Evolutionary conservation across 495 filamentous ascomycete species (phyloP).

Genomic region (Penicillium manginii): DNA sequence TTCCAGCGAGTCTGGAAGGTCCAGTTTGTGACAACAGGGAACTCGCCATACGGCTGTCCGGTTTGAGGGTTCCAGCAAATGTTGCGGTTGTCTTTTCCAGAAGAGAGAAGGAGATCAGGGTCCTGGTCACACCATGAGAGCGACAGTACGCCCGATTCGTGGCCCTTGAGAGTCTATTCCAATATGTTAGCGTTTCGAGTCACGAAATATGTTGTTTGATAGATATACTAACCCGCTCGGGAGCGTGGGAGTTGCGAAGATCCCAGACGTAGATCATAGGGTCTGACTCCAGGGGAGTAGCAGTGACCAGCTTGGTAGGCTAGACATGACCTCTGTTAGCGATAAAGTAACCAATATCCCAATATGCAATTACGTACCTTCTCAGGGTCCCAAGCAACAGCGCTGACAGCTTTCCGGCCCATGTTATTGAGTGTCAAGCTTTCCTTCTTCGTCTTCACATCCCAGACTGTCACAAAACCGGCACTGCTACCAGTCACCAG

Average conservation of each 20-base stretch:
- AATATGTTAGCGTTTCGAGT: not conserved
- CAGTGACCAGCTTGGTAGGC: conserved; percentile 90
- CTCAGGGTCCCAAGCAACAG: conserved; percentile 95
- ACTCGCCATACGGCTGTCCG: conserved; percentile 84
- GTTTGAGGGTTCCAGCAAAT: conserved; percentile 96
- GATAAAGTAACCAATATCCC: not conserved
- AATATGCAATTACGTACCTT: conserved; percentile 46
- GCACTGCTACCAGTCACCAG: conserved; percentile 91
- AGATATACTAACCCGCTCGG: conserved; percentile 64
- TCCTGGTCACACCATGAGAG: conserved; percentile 97
- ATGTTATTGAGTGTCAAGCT: conserved; percentile 92
- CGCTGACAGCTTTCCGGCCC: conserved; percentile 89
- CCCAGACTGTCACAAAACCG: conserved; percentile 97
- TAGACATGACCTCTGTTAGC: conserved; percentile 29
- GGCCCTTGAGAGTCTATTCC: conserved; percentile 71
- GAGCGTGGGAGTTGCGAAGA: conserved; percentile 91
- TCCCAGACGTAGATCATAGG: conserved; percentile 93
- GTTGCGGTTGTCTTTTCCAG: conserved; percentile 94
- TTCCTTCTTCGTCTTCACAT: conserved; percentile 95
- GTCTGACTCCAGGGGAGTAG: conserved; percentile 87
- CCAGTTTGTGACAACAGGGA: conserved; percentile 97
- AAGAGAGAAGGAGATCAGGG: conserved; percentile 86
- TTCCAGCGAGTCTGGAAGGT: conserved; percentile 96
- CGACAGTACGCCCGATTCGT: conserved; percentile 91
- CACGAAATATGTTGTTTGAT: not conserved